Base-by-base conservation (phyloP, 306 rosid genomes). In the Gynostemma pentaphyllum region DNA sequence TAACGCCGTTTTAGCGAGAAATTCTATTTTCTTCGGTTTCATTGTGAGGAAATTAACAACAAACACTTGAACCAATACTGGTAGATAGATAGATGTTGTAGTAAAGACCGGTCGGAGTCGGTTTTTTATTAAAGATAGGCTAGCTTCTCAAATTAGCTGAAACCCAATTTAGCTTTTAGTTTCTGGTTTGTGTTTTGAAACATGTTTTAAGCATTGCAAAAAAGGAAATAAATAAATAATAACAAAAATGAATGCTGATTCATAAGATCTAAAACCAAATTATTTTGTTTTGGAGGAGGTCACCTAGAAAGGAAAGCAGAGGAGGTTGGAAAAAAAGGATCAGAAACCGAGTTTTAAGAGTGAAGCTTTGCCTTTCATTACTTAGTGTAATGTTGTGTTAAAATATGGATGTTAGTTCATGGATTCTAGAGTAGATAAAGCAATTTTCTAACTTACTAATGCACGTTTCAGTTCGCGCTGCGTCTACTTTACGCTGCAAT, bases 401-500 rank as follows among this genome's bases (percentile, higher is more conserved):
- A n/a, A n/a, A 39, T 56, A 30, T 56, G 16, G 9, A 32, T 27
- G 26, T 42, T 42, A 9, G 37, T 19, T 34, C 19, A 42, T 16
- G 39, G 54, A 21, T 23, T 34, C 34, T 36, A 64, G 75, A 68
- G 53, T 45, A 62, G 15, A 44, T 64, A 16, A 21, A 59, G 48
- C 64, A 57, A 50, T 23, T 72, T 61, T 62, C 68, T 60, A 79
- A 34, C 60, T 62, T 51, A 40, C 37, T 44, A 36, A 39, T 56
- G 21, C 13, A 41, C 41, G 51, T 73, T 68, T 52, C 81, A 91
- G 98, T 88, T 77, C 74, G 86, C 97, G 32, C 79, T 74, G 19
- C 83, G 71, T 69, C 79, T 91, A 42, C 70, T 91, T 37, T 79
- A 52, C 41, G 83, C 78, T 64, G 98, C 98, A 46, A 39, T 91